These are phyloP conservation scores for Mytilinidion resinicola DNA, from an alignment of 495 filamentous ascomycete genomes.

Conservation along the genomic window DNA sequence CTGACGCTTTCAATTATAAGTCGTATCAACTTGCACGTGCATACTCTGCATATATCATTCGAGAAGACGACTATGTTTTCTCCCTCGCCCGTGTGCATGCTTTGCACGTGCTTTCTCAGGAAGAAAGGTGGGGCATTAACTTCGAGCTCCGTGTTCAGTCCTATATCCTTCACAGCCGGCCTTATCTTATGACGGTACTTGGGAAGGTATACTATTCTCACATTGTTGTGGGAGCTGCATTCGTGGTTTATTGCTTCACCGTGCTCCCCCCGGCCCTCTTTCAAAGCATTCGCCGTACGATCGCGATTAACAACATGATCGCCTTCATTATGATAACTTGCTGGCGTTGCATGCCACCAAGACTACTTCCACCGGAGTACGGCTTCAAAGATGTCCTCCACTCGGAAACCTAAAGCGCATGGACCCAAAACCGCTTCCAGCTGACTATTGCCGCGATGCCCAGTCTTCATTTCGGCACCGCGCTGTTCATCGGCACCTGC, in stretches of 20 bases:
- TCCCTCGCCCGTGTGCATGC: slow-evolving; percentile 5
- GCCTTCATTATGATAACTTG: slow-evolving; percentile 12
- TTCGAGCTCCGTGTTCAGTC: slow-evolving; percentile 1
- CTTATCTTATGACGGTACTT: slow-evolving; percentile 2
- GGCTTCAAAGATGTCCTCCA: slow-evolving; percentile 13
- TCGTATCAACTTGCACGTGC: slow-evolving; percentile 20
- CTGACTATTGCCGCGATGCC: slow-evolving; percentile 20
- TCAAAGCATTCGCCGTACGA: slow-evolving; percentile 10
- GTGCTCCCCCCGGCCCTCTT: neutral
- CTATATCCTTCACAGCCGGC: neutral
- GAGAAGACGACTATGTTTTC: neutral
- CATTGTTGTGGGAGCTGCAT: slow-evolving; percentile 6
- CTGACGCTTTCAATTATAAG: neutral
- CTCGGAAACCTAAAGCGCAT: neutral
- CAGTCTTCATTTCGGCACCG: slow-evolving; percentile 17
- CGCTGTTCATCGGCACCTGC: slow-evolving; percentile 10
- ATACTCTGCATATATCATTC: slow-evolving; percentile 10
- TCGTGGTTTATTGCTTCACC: slow-evolving; percentile 15
- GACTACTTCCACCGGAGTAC: slow-evolving; percentile 5
- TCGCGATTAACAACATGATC: slow-evolving; percentile 14
- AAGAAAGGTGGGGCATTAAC: neutral
- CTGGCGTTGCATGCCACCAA: slow-evolving; percentile 11
- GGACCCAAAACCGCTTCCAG: slow-evolving; percentile 12
- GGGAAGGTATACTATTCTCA: slow-evolving; percentile 9
- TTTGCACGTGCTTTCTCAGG: neutral